A percentile compares a stretch with the other conserved stretches of the same genome.
These are phyloP conservation scores for Candida nitratophila DNA, from an alignment of 805 yeast species.

Conservation along the genomic window DNA sequence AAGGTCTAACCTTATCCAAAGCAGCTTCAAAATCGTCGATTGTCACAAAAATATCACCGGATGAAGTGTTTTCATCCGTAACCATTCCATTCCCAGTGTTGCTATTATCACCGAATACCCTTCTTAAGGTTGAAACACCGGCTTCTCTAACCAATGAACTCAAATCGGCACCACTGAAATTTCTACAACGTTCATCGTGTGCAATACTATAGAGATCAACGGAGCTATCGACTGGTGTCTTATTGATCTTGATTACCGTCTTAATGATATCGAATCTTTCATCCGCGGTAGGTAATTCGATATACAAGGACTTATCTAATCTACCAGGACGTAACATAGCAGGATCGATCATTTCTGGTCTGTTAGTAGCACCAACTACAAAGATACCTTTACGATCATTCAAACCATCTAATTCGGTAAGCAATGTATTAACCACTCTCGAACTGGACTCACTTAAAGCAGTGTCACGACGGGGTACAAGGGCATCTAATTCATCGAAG, in stretches of 20 bases:
- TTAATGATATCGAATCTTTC: constrained; percentile 80
- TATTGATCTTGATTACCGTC: constrained; percentile 64
- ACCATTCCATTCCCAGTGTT: constrained; percentile 36
- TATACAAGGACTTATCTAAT: constrained; percentile 85
- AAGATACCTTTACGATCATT: constrained; percentile 90
- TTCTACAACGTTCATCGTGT: constrained; percentile 71
- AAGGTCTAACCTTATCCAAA: constrained; percentile 70
- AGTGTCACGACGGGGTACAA: constrained; percentile 90
- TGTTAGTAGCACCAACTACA: constrained; percentile 93
- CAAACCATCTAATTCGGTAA: constrained; percentile 92
- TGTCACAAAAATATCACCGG: constrained; percentile 43
- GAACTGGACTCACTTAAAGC: constrained; percentile 84
- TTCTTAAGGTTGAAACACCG: constrained; percentile 80
- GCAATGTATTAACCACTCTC: constrained; percentile 87
- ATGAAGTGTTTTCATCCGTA: background rate
- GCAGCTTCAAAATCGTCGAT: constrained; percentile 65
- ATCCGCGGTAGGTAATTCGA: constrained; percentile 73
- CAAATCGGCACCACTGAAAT: constrained; percentile 94
- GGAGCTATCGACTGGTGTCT: constrained; percentile 61
- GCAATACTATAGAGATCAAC: constrained; percentile 63
- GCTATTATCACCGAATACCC: constrained; percentile 52
- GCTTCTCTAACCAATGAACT: constrained; percentile 91
- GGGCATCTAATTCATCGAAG: constrained; percentile 93
- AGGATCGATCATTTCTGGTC: constrained; percentile 97
- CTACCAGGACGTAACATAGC: constrained; percentile 98